Conservation (phyloP, 805 yeast genomes). For the Candida vartiovaarae region DNA sequence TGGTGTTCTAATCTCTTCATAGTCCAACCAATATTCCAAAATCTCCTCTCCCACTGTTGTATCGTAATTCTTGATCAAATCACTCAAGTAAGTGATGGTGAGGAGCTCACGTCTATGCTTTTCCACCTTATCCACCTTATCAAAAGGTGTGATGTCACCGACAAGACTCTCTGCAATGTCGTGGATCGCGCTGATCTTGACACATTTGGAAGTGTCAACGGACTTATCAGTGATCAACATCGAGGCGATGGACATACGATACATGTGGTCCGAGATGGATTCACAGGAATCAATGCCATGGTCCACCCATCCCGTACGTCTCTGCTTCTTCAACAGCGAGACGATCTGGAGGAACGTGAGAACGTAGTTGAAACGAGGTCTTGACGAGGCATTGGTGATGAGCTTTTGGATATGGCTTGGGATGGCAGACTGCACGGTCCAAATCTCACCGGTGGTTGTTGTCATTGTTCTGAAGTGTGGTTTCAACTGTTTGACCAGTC, state of each 20-base stretch:
- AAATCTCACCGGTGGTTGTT: slow-evolving; percentile 19
- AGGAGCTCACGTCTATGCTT: slow-evolving; percentile 76
- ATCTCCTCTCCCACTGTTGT: slow-evolving; percentile 55
- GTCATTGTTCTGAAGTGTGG: neutral
- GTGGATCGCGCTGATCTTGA: slow-evolving; percentile 81
- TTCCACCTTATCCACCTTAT: slow-evolving; percentile 66
- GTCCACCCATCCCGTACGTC: slow-evolving; percentile 93
- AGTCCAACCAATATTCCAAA: slow-evolving; percentile 73
- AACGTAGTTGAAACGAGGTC: slow-evolving; percentile 39
- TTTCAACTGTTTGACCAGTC: neutral
- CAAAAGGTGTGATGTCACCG: slow-evolving; percentile 89
- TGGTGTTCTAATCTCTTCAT: slow-evolving; percentile 71
- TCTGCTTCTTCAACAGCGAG: slow-evolving; percentile 65
- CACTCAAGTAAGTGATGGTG: slow-evolving; percentile 61
- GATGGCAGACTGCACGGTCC: slow-evolving; percentile 51
- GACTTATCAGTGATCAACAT: slow-evolving; percentile 52
- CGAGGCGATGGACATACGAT: slow-evolving; percentile 80
- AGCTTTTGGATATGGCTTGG: slow-evolving; percentile 38
- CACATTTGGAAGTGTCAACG: slow-evolving; percentile 62
- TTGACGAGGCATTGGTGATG: slow-evolving; percentile 17
- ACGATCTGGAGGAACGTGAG: slow-evolving; percentile 59
- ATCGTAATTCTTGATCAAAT: slow-evolving; percentile 60
- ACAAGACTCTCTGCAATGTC: slow-evolving; percentile 93
- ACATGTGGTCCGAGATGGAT: slow-evolving; percentile 92
- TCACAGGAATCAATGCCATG: slow-evolving; percentile 39